Percentiles rank a stretch among this genome's conserved stretches.
These are phyloP conservation scores for Conoideocrella luteorostrata DNA, from an alignment of 2,329 filamentous ascomycete species.

Conservation along the genomic window DNA sequence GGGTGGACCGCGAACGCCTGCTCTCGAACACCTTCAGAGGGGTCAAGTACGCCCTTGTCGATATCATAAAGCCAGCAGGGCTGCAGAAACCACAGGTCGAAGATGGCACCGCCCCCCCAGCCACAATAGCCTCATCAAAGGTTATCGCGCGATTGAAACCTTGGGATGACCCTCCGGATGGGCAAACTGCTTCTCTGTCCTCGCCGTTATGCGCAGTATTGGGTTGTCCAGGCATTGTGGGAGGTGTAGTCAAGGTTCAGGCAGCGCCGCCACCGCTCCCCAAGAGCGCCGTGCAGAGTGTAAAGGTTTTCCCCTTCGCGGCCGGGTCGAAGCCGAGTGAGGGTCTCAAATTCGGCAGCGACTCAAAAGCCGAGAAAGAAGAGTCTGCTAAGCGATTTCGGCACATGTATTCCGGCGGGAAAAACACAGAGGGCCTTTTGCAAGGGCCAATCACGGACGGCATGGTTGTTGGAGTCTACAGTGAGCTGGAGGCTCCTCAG, in stretches of 20 bases:
- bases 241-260: slow-evolving; percentile 82
- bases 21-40: slow-evolving; percentile 67
- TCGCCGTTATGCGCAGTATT: slow-evolving; percentile 68
- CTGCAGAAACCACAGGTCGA: slow-evolving; percentile 65
- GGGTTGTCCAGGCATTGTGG: slow-evolving; percentile 66
- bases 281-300: slow-evolving; percentile 53
- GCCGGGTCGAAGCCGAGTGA: slow-evolving; percentile 49
- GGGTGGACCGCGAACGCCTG: slow-evolving; percentile 76
- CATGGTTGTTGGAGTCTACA: slow-evolving; percentile 60
- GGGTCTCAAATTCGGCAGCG: slow-evolving; percentile 79
- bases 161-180: slow-evolving; percentile 86
- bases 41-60: slow-evolving; percentile 71
- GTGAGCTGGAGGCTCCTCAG: slow-evolving; percentile 45
- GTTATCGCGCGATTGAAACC: slow-evolving; percentile 67
- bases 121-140: slow-evolving; percentile 39
- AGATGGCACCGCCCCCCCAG: slow-evolving; percentile 53
- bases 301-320: slow-evolving; percentile 80
- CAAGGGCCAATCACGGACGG: slow-evolving; percentile 86
- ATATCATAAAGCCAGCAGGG: slow-evolving; percentile 77
- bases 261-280: slow-evolving; percentile 68
- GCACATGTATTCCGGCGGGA: slow-evolving; percentile 58
- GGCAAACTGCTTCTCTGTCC: slow-evolving; percentile 73
- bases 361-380: slow-evolving; percentile 76
- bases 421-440: slow-evolving; percentile 55
- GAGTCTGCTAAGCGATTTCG: slow-evolving; percentile 67